phyloP scores from a whole-genome alignment of 2,329 filamentous ascomycete species.

The Sporothrix variecibatus region DNA sequence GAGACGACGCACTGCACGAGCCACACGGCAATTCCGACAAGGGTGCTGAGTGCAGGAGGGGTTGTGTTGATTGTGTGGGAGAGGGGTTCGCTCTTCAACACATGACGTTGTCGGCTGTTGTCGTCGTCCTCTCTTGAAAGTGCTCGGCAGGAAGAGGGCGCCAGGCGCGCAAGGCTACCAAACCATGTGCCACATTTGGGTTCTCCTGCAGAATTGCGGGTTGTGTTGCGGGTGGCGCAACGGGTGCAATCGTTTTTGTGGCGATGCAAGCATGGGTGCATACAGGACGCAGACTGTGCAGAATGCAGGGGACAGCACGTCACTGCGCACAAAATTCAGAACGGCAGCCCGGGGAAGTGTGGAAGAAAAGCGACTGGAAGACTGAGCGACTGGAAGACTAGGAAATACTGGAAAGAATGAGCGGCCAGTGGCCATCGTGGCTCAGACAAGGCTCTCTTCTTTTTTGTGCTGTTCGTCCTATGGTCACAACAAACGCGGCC shows the following conservation, averaged over 20 bases:
- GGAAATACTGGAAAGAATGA: background rate
- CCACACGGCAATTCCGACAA: conserved; percentile 7
- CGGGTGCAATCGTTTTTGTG: background rate
- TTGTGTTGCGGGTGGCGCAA: background rate
- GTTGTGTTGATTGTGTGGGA: background rate
- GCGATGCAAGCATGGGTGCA: background rate
- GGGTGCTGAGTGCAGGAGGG: background rate
- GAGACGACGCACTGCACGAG: background rate
- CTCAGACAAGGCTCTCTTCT: background rate
- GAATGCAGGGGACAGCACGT: conserved; percentile 8
- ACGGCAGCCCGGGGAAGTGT: background rate
- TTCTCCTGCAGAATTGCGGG: background rate
- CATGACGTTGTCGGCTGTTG: background rate
- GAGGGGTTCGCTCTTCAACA: background rate
- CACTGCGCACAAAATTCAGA: background rate
- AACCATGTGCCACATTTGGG: conserved; percentile 1
- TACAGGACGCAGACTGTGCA: background rate
- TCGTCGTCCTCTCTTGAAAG: background rate
- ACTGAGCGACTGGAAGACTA: background rate
- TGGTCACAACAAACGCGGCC: background rate
- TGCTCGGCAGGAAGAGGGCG: background rate
- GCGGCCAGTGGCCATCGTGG: background rate
- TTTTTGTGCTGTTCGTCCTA: background rate
- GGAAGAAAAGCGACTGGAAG: background rate
- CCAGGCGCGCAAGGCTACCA: conserved; percentile 10